These are phyloP conservation scores for Salix viminalis DNA, from an alignment of 345 rosid species.

Conservation along the genomic window DNA sequence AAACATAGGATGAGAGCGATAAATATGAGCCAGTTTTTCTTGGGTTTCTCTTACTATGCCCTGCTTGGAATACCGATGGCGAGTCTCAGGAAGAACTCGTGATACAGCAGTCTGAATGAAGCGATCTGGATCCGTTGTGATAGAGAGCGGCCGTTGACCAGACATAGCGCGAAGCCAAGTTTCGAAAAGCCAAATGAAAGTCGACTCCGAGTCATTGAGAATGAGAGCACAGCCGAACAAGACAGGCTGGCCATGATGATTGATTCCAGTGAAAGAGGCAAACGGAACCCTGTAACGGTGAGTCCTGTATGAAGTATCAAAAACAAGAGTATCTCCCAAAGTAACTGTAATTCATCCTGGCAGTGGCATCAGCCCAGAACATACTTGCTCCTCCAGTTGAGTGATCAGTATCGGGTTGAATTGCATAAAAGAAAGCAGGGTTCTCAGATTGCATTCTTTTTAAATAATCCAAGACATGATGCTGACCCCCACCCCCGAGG, in stretches of 20 bases:
- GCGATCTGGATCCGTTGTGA: constrained; percentile 54
- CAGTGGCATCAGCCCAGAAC: constrained; percentile 54
- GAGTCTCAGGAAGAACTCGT: constrained; percentile 53
- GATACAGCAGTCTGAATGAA: constrained; percentile 47
- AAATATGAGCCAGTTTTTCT: constrained; percentile 47
- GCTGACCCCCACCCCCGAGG: constrained; percentile 53
- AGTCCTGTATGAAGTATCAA: constrained; percentile 47
- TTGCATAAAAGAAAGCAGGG: constrained; percentile 44
- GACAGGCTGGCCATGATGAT: constrained; percentile 65
- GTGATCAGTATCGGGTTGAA: constrained; percentile 43
- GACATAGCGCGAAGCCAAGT: constrained; percentile 61
- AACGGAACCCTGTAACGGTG: constrained; percentile 50
- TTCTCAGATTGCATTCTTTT: constrained; percentile 46
- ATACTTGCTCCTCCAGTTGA: constrained; percentile 23
- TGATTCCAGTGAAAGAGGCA: constrained; percentile 54
- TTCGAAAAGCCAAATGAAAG: constrained; percentile 55
- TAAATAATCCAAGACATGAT: constrained; percentile 56
- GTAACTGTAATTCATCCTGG: constrained; percentile 41
- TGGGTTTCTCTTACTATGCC: constrained; percentile 50
- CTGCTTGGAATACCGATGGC: constrained; percentile 61
- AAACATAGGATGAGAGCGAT: constrained; percentile 39
- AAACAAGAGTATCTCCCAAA: constrained; percentile 53
- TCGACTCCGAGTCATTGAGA: constrained; percentile 51
- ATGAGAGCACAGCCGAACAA: constrained; percentile 59
- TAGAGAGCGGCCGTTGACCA: constrained; percentile 46